A percentile compares a stretch with the other conserved stretches of the same genome.
Evolutionary conservation across 495 filamentous ascomycete genomes (phyloP).

Genomic region (Pseudevernia furfuracea): DNA sequence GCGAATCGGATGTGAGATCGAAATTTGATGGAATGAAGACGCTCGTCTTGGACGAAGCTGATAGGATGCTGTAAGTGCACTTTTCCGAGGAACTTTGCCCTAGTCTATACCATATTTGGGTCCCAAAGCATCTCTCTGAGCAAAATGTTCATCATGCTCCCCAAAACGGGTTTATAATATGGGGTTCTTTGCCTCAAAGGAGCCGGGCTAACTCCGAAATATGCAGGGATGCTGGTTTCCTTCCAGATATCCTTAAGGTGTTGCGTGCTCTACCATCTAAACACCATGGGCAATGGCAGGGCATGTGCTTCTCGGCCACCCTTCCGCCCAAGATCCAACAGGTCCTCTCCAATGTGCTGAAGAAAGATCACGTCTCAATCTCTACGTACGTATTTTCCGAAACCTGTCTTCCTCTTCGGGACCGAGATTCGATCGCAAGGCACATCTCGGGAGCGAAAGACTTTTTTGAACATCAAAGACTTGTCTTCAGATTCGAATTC

Average conservation of each 20-base stretch:
- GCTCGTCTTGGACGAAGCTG: constrained; percentile 59
- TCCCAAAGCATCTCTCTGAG: too few relatives aligned
- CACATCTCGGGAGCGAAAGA: neutral
- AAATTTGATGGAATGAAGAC: constrained; percentile 48
- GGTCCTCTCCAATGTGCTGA: constrained; percentile 51
- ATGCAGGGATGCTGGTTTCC: constrained; percentile 50
- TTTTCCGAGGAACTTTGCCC: too few relatives aligned
- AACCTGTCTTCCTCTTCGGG: neutral
- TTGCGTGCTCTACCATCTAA: constrained; percentile 51
- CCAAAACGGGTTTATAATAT: too few relatives aligned
- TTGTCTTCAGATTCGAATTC: neutral
- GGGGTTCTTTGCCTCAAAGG: too few relatives aligned
- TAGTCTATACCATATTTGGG: too few relatives aligned
- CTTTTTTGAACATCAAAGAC: neutral
- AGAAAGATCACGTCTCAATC: constrained; percentile 48
- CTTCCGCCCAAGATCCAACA: constrained; percentile 54
- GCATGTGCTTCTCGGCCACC: constrained; percentile 69
- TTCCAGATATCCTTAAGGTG: constrained; percentile 51
- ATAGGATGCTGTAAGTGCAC: constrained; percentile 59
- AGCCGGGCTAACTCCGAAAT: too few relatives aligned
- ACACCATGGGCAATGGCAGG: constrained; percentile 46
- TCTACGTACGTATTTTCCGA: constrained; percentile 36
- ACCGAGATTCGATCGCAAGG: neutral
- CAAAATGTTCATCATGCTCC: too few relatives aligned
- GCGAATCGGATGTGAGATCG: constrained; percentile 36